Percentiles rank a stretch among this genome's conserved stretches.
Conservation (phyloP, 2,329 filamentous ascomycete species). For the Trichothecium roseum region DNA sequence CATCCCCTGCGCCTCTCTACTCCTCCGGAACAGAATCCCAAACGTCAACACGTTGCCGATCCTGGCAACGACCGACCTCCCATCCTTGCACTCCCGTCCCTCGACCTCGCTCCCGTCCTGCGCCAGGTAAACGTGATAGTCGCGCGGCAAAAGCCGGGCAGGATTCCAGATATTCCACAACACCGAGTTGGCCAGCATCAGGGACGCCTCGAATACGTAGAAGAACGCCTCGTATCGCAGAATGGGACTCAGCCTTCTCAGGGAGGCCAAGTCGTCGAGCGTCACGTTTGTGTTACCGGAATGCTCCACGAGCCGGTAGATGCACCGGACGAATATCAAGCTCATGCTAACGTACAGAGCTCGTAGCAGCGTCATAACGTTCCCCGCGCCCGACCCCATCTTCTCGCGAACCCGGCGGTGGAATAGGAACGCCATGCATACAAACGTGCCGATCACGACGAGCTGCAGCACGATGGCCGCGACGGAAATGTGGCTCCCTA, state of each 20-base stretch:
- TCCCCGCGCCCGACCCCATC: too few species aligned
- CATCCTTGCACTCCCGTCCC: conserved; percentile 37
- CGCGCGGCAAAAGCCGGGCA: conserved; percentile 36
- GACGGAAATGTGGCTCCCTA: conserved; percentile 33
- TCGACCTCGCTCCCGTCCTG: conserved; percentile 39
- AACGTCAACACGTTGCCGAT: neutral
- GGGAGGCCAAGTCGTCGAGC: conserved; percentile 5
- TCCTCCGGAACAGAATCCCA: too few species aligned
- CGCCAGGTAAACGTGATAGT: conserved; percentile 37
- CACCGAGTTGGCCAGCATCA: conserved; percentile 41
- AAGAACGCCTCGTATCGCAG: conserved; percentile 49
- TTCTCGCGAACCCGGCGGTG: too few species aligned
- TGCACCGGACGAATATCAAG: conserved; percentile 38
- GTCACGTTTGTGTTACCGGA: conserved; percentile 16
- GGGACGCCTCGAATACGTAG: conserved; percentile 42
- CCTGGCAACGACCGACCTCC: neutral
- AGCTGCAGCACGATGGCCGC: conserved; percentile 45
- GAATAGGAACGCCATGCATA: conserved; percentile 36
- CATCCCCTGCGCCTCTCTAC: too few species aligned
- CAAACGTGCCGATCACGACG: conserved; percentile 37
- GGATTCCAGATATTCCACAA: conserved; percentile 42
- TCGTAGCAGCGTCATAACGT: too few species aligned
- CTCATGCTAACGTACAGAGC: conserved; percentile 38
- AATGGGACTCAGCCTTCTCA: conserved; percentile 23
- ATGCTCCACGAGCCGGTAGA: conserved; percentile 40